A percentile compares a stretch with the other conserved stretches of the same genome.
Evolutionary conservation across 108 stramenopile genomes (phyloP).

Genomic region (Nitzschia putrida): DNA sequence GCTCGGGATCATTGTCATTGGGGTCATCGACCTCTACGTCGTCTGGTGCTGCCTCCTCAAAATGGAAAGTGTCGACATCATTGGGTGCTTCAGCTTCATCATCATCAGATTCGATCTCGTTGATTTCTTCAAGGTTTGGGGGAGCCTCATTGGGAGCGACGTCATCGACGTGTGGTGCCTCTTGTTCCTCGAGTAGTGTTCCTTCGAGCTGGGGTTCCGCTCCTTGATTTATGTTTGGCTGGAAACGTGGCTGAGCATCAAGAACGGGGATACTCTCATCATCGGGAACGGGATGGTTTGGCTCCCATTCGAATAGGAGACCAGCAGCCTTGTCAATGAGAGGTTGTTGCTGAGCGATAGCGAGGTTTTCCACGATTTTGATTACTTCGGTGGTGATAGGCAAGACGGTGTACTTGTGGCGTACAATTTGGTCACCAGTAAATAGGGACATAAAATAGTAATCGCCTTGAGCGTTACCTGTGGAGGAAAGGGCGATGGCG

Average conservation of each 20-base stretch:
- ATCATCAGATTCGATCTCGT: slow-evolving; percentile 3
- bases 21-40: background rate
- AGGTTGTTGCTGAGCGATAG: background rate
- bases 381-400: slow-evolving; percentile 45
- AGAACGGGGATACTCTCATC: no score
- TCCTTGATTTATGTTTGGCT: no score
- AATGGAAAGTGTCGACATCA: background rate
- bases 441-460: slow-evolving; percentile 33
- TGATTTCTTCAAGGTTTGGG: background rate
- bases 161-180: background rate
- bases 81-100: no score
- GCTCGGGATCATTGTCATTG: no score
- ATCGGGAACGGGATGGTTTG: background rate
- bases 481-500: slow-evolving; percentile 20
- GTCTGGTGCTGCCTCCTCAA: background rate
- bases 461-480: slow-evolving; percentile 47
- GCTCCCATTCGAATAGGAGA: background rate
- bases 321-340: no score
- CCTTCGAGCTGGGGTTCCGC: background rate
- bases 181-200: slow-evolving; percentile 8
- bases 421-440: slow-evolving; percentile 29
- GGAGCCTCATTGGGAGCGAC: background rate
- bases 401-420: slow-evolving; percentile 17
- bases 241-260: no score
- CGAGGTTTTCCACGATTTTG: slow-evolving; percentile 21